phyloP scores from a whole-genome alignment of 768 basidiomycete species.

The Antrodiella citrinella region DNA sequence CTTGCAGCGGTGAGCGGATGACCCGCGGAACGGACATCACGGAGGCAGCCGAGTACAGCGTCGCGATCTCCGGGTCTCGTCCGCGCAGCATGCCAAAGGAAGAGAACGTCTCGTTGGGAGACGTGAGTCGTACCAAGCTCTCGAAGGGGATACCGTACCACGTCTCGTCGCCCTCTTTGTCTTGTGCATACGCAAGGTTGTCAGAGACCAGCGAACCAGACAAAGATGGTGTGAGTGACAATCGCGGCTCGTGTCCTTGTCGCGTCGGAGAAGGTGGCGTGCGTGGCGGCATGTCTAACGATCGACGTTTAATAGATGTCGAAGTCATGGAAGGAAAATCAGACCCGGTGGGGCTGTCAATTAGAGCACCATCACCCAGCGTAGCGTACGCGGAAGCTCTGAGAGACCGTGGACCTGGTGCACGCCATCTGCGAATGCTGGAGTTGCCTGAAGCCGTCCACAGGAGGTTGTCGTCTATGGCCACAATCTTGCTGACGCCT shows the following conservation, averaged over 20 bases:
- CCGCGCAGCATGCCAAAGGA: slow-evolving; percentile 28
- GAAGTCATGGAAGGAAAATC: background rate
- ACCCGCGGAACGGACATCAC: slow-evolving; percentile 58
- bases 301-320: background rate
- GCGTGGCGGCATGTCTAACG: background rate
- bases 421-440: slow-evolving; percentile 74
- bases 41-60: slow-evolving; percentile 80
- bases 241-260: background rate
- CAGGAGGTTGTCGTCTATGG: slow-evolving; percentile 73
- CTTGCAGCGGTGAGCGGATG: slow-evolving; percentile 27
- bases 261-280: background rate
- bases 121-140: slow-evolving; percentile 60
- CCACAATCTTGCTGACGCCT: slow-evolving; percentile 77
- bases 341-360: slow-evolving; percentile 4
- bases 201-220: slow-evolving; percentile 19
- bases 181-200: slow-evolving; percentile 8
- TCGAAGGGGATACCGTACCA: slow-evolving; percentile 63
- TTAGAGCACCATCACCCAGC: slow-evolving; percentile 9
- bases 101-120: slow-evolving; percentile 46
- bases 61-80: slow-evolving; percentile 74
- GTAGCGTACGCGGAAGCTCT: slow-evolving; percentile 24
- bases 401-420: slow-evolving; percentile 42
- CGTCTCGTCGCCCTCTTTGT: slow-evolving; percentile 25
- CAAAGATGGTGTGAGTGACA: slow-evolving; percentile 14
- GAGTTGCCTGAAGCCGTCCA: slow-evolving; percentile 90